Conservation (phyloP, 2,329 filamentous ascomycete species). For the Phyllachora maydis region DNA sequence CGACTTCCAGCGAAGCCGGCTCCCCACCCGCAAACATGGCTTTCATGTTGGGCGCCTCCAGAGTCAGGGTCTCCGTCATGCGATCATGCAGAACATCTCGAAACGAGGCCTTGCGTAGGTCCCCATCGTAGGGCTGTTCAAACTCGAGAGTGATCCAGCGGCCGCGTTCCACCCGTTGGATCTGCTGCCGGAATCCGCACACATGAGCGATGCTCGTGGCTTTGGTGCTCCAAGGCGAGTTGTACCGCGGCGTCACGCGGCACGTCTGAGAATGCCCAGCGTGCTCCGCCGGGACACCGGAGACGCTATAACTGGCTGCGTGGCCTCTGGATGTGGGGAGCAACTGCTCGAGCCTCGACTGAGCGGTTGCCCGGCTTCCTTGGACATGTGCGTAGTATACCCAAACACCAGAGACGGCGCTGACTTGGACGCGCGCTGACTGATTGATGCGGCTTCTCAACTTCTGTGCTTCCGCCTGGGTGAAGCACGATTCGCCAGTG, state of each 20-base stretch:
- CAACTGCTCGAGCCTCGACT: slow-evolving; percentile 23
- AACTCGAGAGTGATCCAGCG: slow-evolving; percentile 53
- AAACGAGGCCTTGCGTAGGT: slow-evolving; percentile 28
- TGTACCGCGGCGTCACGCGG: slow-evolving; percentile 63
- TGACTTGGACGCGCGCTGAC: slow-evolving; percentile 19
- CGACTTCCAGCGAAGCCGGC: slow-evolving; percentile 44
- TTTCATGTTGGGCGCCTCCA: slow-evolving; percentile 44
- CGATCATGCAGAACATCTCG: slow-evolving; percentile 69
- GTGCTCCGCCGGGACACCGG: slow-evolving; percentile 27
- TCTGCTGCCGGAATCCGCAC: slow-evolving; percentile 57
- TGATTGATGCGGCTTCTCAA: slow-evolving; percentile 19
- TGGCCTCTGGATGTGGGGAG: slow-evolving; percentile 22
- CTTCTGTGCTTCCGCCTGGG: slow-evolving; percentile 20
- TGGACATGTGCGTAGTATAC: slow-evolving; percentile 48
- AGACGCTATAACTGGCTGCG: too few relatives aligned
- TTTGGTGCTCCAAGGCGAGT: slow-evolving; percentile 95
- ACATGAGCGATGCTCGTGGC: slow-evolving; percentile 87
- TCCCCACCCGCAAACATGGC: slow-evolving; percentile 58
- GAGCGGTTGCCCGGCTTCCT: slow-evolving; percentile 18
- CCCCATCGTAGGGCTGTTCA: slow-evolving; percentile 23
- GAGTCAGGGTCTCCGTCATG: slow-evolving; percentile 75
- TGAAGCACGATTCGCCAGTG: slow-evolving; percentile 25
- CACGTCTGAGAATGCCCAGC: not conserved
- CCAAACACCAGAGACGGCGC: slow-evolving; percentile 29
- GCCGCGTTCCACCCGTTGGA: slow-evolving; percentile 71